Evolutionary conservation across 768 basidiomycete genomes (phyloP), one percentile per base, ranked within the genome.

Genomic region (Pleurotus cornucopiae): DNA sequence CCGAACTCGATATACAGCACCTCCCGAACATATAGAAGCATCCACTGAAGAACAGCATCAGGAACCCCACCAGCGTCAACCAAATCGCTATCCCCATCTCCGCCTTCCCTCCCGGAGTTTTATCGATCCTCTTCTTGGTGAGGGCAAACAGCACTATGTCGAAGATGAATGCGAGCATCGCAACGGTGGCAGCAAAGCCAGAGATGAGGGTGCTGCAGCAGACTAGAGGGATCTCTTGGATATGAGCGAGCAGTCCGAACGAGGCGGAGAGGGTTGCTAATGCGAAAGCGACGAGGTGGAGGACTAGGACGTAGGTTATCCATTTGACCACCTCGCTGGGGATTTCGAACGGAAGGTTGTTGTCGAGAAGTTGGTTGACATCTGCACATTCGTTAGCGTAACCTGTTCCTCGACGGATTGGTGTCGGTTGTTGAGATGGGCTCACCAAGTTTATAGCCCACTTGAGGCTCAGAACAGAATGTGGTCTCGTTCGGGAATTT

Each of bases 71-170:
- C 34, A 98, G 81, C 3, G 91, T 93, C 47, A 98, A 73, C 95
- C 95, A 98, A 43, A 95, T 81, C 20, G 89, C 94, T 57, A 80
- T 87, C n/a, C 95, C 95, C 4, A 95, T 88, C n/a, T 76, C 72
- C 0, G 96, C 94, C 0, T 76, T 76, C 5, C 91, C 94, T 23
- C 57, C 60, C n/a, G 21, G 30, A 16, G 92, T 85, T 3, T 76
- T 62, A 67, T 91, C 89, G 68, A 99, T 88, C 51, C 94, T 84
- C 40, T 88, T 74, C 65, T 88, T 94, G 56, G 91, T 91, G 56
- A 96, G 71, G 76, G 91, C 92, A 74, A 98, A 98, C 55, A 98
- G 74, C 62, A 82, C 89, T 56, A 98, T 72, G 69, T 99, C 97
- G 70, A 98, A 94, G 34, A 96, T 83, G 71, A 98, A 95, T 4